phyloP scores from a whole-genome alignment of 2,329 filamentous ascomycete genomes.

The Penicillium rolfsii region DNA sequence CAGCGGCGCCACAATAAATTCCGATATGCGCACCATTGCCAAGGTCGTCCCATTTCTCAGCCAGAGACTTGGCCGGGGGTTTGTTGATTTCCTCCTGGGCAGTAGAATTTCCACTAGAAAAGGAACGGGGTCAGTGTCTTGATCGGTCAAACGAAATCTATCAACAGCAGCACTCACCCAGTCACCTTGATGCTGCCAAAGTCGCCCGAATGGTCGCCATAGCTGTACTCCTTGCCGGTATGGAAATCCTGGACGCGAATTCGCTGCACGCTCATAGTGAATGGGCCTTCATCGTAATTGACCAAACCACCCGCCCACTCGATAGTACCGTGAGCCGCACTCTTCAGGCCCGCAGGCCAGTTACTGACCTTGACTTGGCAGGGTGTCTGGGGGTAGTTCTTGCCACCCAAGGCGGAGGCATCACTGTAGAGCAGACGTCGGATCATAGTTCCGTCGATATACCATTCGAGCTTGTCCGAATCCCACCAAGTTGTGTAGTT shows the following conservation, averaged over 20 bases:
- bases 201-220: constrained; percentile 62
- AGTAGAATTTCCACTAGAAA: constrained; percentile 66
- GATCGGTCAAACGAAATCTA: too few relatives aligned
- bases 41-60: constrained; percentile 51
- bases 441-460: constrained; percentile 63
- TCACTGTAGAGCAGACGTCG: constrained; percentile 65
- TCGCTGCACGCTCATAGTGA: constrained; percentile 72
- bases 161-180: constrained; percentile 34
- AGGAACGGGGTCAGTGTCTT: constrained; percentile 9
- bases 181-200: constrained; percentile 68
- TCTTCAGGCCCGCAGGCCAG: constrained; percentile 65
- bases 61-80: constrained; percentile 37
- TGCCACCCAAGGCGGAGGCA: constrained; percentile 53
- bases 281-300: constrained; percentile 68
- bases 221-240: constrained; percentile 67
- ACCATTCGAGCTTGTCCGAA: constrained; percentile 66
- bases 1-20: constrained; percentile 47
- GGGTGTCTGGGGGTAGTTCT: constrained; percentile 71
- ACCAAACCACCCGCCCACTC: constrained; percentile 72
- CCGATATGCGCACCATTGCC: constrained; percentile 53
- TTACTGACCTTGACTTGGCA: constrained; percentile 71
- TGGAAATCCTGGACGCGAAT: constrained; percentile 62
- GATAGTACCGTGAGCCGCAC: constrained; percentile 53
- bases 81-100: constrained; percentile 49
- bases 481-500: constrained; percentile 68